These are phyloP conservation scores for Candida hungchunana DNA, from an alignment of 805 yeast genomes.

Conservation along the genomic window DNA sequence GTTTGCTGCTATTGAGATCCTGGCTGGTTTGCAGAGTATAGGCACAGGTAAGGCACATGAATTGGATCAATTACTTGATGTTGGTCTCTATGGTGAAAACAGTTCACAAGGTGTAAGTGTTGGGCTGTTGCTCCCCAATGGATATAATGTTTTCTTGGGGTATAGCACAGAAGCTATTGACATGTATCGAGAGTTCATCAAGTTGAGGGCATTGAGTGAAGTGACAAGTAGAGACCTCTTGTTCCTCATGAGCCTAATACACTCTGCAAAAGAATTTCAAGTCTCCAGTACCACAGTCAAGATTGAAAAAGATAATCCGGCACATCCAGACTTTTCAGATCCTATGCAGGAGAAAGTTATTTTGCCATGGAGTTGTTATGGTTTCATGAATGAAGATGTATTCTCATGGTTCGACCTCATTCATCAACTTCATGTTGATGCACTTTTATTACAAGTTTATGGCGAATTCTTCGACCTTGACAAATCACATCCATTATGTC, in stretches of 20 bases:
- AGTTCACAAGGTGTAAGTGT: slow-evolving; percentile 20
- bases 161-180: slow-evolving; percentile 27
- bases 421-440: slow-evolving; percentile 32
- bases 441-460: slow-evolving; percentile 33
- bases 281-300: slow-evolving; percentile 16
- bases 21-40: slow-evolving; percentile 50
- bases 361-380: slow-evolving; percentile 22
- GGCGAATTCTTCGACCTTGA: slow-evolving; percentile 30
- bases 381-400: slow-evolving; percentile 14
- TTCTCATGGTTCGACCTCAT: slow-evolving; percentile 28
- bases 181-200: slow-evolving; percentile 26
- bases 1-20: slow-evolving; percentile 53
- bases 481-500: slow-evolving; percentile 21
- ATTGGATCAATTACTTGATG: slow-evolving; percentile 31
- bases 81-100: slow-evolving; percentile 22
- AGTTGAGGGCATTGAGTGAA: slow-evolving; percentile 9
- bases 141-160: slow-evolving; percentile 27
- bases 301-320: slow-evolving; percentile 14
- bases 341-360: slow-evolving; percentile 1
- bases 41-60: slow-evolving; percentile 49
- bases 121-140: slow-evolving; percentile 25
- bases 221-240: slow-evolving; percentile 20
- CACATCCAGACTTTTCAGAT: slow-evolving; percentile 20
- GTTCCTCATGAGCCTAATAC: slow-evolving; percentile 23
- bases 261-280: slow-evolving; percentile 26